Percentiles rank a stretch among this genome's conserved stretches.
Evolutionary conservation across 164 flowering plant species (phyloP).

Genomic region (Umbellularia californica): DNA sequence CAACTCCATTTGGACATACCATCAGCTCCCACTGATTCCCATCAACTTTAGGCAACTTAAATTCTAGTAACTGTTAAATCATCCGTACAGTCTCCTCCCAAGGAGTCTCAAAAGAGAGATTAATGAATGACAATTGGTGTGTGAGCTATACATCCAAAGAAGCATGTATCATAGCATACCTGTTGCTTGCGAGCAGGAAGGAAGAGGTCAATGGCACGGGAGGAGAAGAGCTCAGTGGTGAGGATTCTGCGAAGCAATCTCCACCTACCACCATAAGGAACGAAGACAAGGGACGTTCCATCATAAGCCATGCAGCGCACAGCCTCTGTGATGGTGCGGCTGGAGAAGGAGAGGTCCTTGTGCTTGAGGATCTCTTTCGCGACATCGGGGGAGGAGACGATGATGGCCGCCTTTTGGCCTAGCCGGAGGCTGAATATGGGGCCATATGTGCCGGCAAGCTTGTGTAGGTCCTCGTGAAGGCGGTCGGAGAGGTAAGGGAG

Average conservation of each 20-base stretch:
- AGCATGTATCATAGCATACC: slow-evolving; percentile 2
- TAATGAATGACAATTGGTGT: too few species aligned
- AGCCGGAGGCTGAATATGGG: slow-evolving; percentile 28
- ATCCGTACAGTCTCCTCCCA: too few species aligned
- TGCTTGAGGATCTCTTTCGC: slow-evolving; percentile 25
- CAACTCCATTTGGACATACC: too few species aligned
- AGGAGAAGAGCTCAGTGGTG: slow-evolving; percentile 31
- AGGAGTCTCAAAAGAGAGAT: too few species aligned
- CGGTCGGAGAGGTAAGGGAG: slow-evolving; percentile 28
- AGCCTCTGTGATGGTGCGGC: slow-evolving; percentile 36
- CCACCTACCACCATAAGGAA: slow-evolving; percentile 30
- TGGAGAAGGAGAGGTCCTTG: slow-evolving; percentile 25
- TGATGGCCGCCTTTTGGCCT: slow-evolving; percentile 32
- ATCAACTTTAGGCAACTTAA: too few species aligned
- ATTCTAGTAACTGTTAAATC: too few species aligned
- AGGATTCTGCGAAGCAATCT: slow-evolving; percentile 26
- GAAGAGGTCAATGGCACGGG: slow-evolving; percentile 23
- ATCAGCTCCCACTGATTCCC: too few species aligned
- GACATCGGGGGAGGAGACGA: slow-evolving; percentile 28
- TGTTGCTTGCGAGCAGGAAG: slow-evolving; percentile 25
- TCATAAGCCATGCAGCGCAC: slow-evolving; percentile 25
- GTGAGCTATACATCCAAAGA: too few species aligned
- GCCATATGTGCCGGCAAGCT: slow-evolving; percentile 22
- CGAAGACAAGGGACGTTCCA: slow-evolving; percentile 29
- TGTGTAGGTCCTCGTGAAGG: slow-evolving; percentile 29